Percentiles rank a stretch among this genome's conserved stretches.
Evolutionary conservation across 352 stramenopile species (phyloP).

Genomic region (Phytophthora meadii): DNA sequence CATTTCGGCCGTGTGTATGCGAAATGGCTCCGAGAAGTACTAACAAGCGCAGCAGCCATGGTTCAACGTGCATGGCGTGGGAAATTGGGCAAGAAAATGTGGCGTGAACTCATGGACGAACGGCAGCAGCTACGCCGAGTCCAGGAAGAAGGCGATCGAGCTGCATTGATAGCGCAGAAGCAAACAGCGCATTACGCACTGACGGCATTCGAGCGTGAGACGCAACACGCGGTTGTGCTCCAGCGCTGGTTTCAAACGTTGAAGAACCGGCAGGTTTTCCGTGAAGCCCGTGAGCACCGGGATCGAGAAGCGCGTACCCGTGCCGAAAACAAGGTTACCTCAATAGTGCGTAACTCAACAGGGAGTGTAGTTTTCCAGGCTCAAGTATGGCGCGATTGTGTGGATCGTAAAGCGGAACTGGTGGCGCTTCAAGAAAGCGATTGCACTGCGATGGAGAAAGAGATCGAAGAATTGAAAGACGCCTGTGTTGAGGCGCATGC

Average conservation of each 20-base stretch:
- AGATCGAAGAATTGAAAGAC: conserved; percentile 56
- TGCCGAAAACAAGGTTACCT: conserved; percentile 45
- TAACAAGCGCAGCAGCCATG: conserved; percentile 39
- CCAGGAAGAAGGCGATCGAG: conserved; percentile 68
- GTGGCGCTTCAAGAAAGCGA: conserved; percentile 52
- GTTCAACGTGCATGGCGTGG: conserved; percentile 73
- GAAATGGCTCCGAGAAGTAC: conserved; percentile 33
- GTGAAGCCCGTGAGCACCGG: conserved; percentile 36
- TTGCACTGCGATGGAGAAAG: conserved; percentile 48
- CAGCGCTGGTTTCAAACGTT: conserved; percentile 75
- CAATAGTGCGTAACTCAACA: conserved; percentile 39
- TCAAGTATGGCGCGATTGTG: conserved; percentile 70
- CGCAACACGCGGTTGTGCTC: conserved; percentile 47
- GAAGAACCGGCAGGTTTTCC: conserved; percentile 65
- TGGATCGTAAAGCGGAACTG: conserved; percentile 56
- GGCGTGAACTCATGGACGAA: conserved; percentile 58
- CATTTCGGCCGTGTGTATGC: conserved; percentile 50
- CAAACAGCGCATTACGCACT: conserved; percentile 67
- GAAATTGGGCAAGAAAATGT: conserved; percentile 62
- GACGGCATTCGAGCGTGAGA: conserved; percentile 51
- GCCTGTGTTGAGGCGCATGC: conserved; percentile 55
- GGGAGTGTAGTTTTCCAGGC: conserved; percentile 68
- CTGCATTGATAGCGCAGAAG: conserved; percentile 62
- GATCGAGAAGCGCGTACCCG: conserved; percentile 21
- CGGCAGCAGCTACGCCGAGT: conserved; percentile 47